Conservation (phyloP, 805 yeast species). For the Starmerella vitae region DNA sequence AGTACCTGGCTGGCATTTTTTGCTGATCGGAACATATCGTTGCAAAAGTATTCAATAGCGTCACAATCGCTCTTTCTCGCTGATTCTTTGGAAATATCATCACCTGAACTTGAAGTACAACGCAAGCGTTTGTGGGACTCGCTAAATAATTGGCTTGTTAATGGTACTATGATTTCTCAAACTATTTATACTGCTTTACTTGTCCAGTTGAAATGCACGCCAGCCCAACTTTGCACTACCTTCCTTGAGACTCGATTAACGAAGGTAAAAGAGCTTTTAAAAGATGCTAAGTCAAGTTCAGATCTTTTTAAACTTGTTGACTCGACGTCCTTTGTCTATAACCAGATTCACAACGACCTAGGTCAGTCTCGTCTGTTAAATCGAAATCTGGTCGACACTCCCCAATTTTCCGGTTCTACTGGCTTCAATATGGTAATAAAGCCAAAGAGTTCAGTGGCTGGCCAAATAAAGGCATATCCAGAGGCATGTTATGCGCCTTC, state of each 20-base stretch:
- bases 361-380: constrained; percentile 10
- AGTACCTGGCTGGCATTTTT: constrained; percentile 1
- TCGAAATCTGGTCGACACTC: constrained; percentile 10
- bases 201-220: constrained; percentile 11
- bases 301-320: constrained; percentile 13
- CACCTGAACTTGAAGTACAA: neutral
- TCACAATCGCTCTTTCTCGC: constrained; percentile 13
- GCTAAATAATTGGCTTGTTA: constrained; percentile 5
- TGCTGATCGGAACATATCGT: constrained; percentile 8
- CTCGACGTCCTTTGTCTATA: constrained; percentile 13
- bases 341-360: constrained; percentile 13
- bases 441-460: neutral
- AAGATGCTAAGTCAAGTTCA: neutral
- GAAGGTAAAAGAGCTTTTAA: constrained; percentile 4
- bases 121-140: constrained; percentile 1
- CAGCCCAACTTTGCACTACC: constrained; percentile 10
- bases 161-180: constrained; percentile 11
- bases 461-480: constrained; percentile 9
- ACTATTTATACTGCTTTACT: constrained; percentile 19
- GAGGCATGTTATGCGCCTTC: constrained; percentile 8
- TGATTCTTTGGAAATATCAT: neutral
- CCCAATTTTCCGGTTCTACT: constrained; percentile 9
- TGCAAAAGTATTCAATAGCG: constrained; percentile 5
- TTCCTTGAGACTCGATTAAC: constrained; percentile 11
- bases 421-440: neutral